Evolutionary conservation across 1,284 basidiomycete genomes (phyloP), one percentile per base, ranked within the genome.

Genomic region (Xerocomus minutiporus): DNA sequence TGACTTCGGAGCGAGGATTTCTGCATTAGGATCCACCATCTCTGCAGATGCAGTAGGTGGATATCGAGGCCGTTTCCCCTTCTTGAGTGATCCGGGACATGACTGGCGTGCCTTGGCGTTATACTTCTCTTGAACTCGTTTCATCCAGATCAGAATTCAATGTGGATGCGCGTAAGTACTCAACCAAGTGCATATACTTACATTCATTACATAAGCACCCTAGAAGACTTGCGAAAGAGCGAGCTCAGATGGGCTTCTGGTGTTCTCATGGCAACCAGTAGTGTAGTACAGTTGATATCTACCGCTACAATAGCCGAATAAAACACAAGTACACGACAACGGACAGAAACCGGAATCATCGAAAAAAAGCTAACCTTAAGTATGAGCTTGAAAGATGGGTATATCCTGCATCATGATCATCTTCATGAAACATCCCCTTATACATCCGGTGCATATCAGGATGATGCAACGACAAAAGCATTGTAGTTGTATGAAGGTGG

Each of bases 51-150:
- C 20, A 17, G 46, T 48, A 7, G 59, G 56, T 46, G 51, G 68
- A 58, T 57, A 64, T 42, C 44, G 43, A 35, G 46, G 36, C n/a
- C 41, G 53, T 58, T 63, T 73, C 46, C 78, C 73, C 53, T 80
- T 82, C 70, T 83, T 85, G 61, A 79, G 78, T 50, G 70, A 66
- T 13, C 82, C 80, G 9, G 75, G 72, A 20, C 71, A 71, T n/a
- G 82, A 83, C 47, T 76, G 75, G 43, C 87, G 78, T 11, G 83
- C 86, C 61, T 78, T 84, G 4, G 80, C 75, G 61, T 88, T 89
- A 61, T 78, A 78, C 41, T 74, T 66, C 58, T 75, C 73, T 55
- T 64, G 68, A 42, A 50, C 57, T 47, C 62, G 71, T 46, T 65
- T 71, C 75, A 77, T 77, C 12, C 17, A 38, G 36, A 17, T 38